Percentiles rank a stretch among this genome's conserved stretches.
phyloP scores from a whole-genome alignment of 768 basidiomycete genomes.

The Jaapia argillacea region DNA sequence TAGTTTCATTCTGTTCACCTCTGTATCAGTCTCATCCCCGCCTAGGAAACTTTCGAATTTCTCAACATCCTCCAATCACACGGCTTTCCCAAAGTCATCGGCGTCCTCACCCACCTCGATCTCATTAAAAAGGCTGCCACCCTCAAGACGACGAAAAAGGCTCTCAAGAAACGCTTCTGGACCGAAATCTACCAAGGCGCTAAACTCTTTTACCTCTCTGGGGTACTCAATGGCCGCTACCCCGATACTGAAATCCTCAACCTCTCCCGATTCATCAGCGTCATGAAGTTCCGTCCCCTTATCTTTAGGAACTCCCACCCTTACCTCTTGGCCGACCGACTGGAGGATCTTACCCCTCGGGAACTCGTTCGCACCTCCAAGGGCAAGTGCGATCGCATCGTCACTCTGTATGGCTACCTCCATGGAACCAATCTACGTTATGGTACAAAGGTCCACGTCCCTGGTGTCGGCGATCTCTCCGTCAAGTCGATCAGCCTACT shows the following conservation, averaged over 20 bases:
- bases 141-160: slow-evolving; percentile 84
- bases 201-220: slow-evolving; percentile 95
- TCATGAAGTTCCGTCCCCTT: slow-evolving; percentile 98
- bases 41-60: slow-evolving; percentile 96
- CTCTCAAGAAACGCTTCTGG: slow-evolving; percentile 98
- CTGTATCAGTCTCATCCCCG: background rate
- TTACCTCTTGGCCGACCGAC: slow-evolving; percentile 87
- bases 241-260: slow-evolving; percentile 96
- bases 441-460: slow-evolving; percentile 82
- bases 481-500: slow-evolving; percentile 66
- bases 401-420: slow-evolving; percentile 92
- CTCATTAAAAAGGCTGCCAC: slow-evolving; percentile 88
- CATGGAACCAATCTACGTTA: slow-evolving; percentile 77
- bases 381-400: slow-evolving; percentile 87
- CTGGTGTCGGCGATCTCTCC: slow-evolving; percentile 86
- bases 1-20: slow-evolving; percentile 12
- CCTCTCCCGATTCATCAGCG: slow-evolving; percentile 89
- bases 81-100: slow-evolving; percentile 98
- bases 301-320: slow-evolving; percentile 94
- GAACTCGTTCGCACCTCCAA: slow-evolving; percentile 68
- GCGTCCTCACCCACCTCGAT: slow-evolving; percentile 91
- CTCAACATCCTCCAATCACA: slow-evolving; percentile 95
- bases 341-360: slow-evolving; percentile 90
- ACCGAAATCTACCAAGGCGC: slow-evolving; percentile 98
- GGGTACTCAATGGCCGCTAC: slow-evolving; percentile 94